These are phyloP conservation scores for Casaregolazyma suthepensis DNA, from an alignment of 1,139 yeast genomes.

Conservation along the genomic window DNA sequence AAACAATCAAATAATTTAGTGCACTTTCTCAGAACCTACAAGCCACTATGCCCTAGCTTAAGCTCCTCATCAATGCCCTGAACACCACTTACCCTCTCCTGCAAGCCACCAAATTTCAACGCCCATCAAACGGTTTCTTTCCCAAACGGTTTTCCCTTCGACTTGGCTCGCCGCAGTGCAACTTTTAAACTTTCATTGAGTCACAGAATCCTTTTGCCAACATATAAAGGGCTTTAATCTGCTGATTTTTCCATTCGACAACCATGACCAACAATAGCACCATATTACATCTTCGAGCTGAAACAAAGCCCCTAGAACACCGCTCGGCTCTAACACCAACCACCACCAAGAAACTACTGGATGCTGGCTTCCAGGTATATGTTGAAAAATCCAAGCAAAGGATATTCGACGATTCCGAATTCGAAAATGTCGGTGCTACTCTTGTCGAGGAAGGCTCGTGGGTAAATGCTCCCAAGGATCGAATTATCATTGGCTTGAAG, in stretches of 20 bases:
- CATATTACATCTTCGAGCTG: constrained; percentile 79
- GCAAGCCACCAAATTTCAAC: neutral
- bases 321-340: constrained; percentile 95
- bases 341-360: constrained; percentile 74
- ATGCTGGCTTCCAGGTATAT: constrained; percentile 80
- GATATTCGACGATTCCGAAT: constrained; percentile 69
- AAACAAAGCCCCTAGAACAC: constrained; percentile 93
- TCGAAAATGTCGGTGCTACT: constrained; percentile 69
- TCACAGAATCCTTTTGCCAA: neutral
- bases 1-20: too few species aligned
- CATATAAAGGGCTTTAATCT: neutral
- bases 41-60: too few species aligned
- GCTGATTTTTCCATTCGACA: neutral
- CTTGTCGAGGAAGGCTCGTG: constrained; percentile 93
- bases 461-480: constrained; percentile 82
- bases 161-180: neutral
- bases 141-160: neutral
- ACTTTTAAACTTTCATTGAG: neutral
- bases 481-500: constrained; percentile 87
- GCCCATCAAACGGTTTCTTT: neutral
- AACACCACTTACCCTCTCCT: neutral
- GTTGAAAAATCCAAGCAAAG: constrained; percentile 88
- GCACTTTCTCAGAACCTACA: too few species aligned
- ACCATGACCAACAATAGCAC: constrained; percentile 10
- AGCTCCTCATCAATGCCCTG: too few species aligned